These are phyloP conservation scores for Esteya vermicola DNA, from an alignment of 2,329 filamentous ascomycete genomes.

Conservation along the genomic window DNA sequence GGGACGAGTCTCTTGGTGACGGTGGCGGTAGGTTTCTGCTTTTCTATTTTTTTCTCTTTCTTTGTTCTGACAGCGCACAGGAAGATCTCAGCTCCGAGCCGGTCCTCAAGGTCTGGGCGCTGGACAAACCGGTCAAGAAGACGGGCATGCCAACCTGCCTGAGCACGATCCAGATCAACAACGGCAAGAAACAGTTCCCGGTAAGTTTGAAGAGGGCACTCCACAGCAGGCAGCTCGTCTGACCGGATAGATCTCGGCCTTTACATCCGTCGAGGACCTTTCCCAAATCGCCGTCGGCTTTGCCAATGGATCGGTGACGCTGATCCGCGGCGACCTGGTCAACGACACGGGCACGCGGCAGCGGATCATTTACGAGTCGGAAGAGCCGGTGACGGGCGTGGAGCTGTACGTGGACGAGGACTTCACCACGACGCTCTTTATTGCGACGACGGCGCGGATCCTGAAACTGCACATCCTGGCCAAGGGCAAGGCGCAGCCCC, in stretches of 20 bases:
- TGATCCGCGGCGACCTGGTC: constrained; percentile 86
- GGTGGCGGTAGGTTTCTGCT: constrained; percentile 45
- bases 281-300: constrained; percentile 92
- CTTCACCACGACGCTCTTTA: constrained; percentile 70
- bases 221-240: background rate
- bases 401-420: constrained; percentile 52
- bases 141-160: constrained; percentile 78
- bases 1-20: constrained; percentile 79
- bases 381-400: constrained; percentile 89
- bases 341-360: constrained; percentile 92
- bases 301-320: constrained; percentile 84
- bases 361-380: constrained; percentile 87
- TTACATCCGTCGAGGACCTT: constrained; percentile 74
- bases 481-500: constrained; percentile 76
- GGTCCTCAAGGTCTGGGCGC: constrained; percentile 89
- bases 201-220: constrained; percentile 28
- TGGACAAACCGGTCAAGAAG: constrained; percentile 90
- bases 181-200: constrained; percentile 87
- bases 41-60: too few species aligned
- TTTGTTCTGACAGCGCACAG: constrained; percentile 19
- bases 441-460: constrained; percentile 80
- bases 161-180: constrained; percentile 73
- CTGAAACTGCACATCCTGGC: constrained; percentile 77
- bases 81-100: constrained; percentile 85
- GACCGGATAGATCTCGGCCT: constrained; percentile 59